A percentile compares a stretch with the other conserved stretches of the same genome.
Evolutionary conservation across 495 filamentous ascomycete genomes (phyloP).

Genomic region (Neurospora sp.): DNA sequence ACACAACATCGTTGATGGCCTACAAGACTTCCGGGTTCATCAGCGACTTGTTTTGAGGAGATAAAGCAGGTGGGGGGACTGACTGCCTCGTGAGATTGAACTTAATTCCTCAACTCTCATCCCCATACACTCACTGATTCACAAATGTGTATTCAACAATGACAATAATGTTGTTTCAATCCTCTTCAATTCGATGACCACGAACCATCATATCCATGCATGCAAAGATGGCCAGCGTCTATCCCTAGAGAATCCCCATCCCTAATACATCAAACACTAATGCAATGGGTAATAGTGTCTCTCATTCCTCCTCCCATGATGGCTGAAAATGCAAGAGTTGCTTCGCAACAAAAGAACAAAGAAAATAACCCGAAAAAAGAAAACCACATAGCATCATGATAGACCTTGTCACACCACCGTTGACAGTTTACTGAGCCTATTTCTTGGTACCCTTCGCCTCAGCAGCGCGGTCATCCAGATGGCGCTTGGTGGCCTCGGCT

Average conservation of each 20-base stretch:
- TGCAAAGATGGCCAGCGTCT: neutral
- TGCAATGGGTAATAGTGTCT: neutral
- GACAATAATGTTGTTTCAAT: neutral
- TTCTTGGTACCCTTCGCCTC: constrained; percentile 25
- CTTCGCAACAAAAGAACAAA: neutral
- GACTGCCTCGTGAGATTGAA: neutral
- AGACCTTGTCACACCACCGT: too few species aligned
- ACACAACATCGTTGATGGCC: neutral
- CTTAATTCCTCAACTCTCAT: neutral
- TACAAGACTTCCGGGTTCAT: neutral
- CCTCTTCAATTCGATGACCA: neutral
- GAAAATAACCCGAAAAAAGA: neutral
- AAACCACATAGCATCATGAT: neutral
- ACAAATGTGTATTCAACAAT: neutral
- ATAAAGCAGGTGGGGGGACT: neutral
- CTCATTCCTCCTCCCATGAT: neutral
- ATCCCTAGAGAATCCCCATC: neutral
- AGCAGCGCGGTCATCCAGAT: constrained; percentile 32
- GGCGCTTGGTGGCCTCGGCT: constrained; percentile 21
- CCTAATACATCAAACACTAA: neutral
- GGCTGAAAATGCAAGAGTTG: neutral
- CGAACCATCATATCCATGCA: neutral
- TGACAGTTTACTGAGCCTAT: constrained; percentile 29
- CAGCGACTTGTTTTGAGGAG: neutral
- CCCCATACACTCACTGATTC: neutral